Conservation (phyloP, 345 rosid species). For the Citropsis articulata region DNA sequence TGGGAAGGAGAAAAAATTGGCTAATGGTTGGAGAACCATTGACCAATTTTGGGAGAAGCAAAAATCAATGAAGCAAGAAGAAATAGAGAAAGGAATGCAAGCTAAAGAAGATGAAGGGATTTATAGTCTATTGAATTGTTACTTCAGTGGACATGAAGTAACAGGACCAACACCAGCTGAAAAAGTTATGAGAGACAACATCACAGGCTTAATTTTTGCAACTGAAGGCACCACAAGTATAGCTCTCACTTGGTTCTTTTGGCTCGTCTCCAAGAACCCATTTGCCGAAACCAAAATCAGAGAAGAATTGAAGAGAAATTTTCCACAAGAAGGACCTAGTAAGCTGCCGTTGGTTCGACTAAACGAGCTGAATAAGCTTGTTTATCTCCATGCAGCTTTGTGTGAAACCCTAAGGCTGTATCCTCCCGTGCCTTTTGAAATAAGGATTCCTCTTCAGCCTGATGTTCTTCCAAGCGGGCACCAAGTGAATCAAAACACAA, state of each 20-base stretch:
- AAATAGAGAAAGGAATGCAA: background rate
- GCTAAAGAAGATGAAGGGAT: background rate
- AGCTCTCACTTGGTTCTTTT: slow-evolving; percentile 41
- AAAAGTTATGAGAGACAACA: slow-evolving; percentile 25
- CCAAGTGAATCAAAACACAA: background rate
- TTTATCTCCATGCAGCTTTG: slow-evolving; percentile 13
- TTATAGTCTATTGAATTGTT: background rate
- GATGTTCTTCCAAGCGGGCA: slow-evolving; percentile 11
- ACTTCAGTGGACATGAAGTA: slow-evolving; percentile 1
- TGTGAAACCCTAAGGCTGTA: slow-evolving; percentile 5
- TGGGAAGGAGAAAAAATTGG: slow-evolving; percentile 17
- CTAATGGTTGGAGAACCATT: background rate
- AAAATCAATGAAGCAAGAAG: background rate
- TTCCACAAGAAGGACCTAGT: background rate
- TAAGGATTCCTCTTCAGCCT: background rate
- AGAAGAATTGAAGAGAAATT: slow-evolving; percentile 21
- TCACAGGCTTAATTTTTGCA: slow-evolving; percentile 22
- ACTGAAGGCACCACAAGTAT: slow-evolving; percentile 30
- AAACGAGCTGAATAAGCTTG: background rate
- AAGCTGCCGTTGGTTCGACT: background rate
- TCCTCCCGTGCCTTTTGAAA: slow-evolving; percentile 7
- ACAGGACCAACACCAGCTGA: background rate
- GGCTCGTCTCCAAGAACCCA: slow-evolving; percentile 30
- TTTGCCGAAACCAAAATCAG: slow-evolving; percentile 20
- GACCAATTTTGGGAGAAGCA: background rate